These are phyloP conservation scores for Pythium volutum DNA, from an alignment of 352 stramenopile genomes.

Conservation along the genomic window DNA sequence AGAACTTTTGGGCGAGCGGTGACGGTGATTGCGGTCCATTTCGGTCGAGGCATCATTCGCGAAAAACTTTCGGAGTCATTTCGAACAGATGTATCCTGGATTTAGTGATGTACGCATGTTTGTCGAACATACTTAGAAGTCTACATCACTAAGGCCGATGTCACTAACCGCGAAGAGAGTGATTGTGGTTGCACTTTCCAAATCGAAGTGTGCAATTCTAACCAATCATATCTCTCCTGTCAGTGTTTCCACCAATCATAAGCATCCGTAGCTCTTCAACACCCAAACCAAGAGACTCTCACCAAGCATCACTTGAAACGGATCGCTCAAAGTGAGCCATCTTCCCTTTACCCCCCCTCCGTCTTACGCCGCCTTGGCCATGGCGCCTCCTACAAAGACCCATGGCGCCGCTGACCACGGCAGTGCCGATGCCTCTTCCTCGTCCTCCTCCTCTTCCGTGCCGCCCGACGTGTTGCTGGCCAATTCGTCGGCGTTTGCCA, in stretches of 20 bases:
- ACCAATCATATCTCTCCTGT: not conserved
- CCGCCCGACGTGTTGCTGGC: slow-evolving; percentile 28
- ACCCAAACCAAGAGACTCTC: slow-evolving; percentile 1
- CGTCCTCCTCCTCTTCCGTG: slow-evolving; percentile 16
- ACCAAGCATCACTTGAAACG: slow-evolving; percentile 9
- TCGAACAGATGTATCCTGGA: not conserved
- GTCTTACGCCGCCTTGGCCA: not conserved
- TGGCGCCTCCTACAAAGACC: not conserved
- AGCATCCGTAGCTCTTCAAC: not conserved
- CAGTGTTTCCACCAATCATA: slow-evolving; percentile 7
- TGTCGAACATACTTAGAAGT: not conserved
- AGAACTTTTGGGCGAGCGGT: no score
- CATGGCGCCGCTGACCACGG: slow-evolving; percentile 26
- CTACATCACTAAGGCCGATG: not conserved
- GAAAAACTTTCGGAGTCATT: not conserved
- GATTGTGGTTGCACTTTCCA: slow-evolving; percentile 11
- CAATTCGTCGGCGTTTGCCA: slow-evolving; percentile 54
- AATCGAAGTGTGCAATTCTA: not conserved
- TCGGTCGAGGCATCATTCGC: not conserved
- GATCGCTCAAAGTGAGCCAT: slow-evolving; percentile 7
- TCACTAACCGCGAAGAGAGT: not conserved
- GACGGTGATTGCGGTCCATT: not conserved
- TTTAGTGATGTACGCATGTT: not conserved
- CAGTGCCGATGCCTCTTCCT: not conserved
- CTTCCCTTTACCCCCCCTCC: not conserved